Evolutionary conservation across 208 protist genomes (phyloP).

Genomic region (Porcisia deanei): DNA sequence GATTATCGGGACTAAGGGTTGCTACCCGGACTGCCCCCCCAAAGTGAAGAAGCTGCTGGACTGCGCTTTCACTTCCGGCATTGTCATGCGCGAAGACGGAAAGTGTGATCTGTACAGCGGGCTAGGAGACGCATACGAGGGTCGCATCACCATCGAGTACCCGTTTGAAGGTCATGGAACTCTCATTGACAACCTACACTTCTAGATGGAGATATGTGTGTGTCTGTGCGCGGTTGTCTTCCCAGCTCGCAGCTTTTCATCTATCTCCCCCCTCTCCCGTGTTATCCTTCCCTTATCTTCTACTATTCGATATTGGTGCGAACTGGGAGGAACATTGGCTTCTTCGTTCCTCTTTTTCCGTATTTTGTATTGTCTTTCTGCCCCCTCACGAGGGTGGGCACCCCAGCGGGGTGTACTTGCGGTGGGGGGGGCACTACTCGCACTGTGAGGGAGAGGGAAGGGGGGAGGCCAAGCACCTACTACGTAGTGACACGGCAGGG

Average conservation of each 20-base stretch:
- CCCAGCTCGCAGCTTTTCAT: not conserved
- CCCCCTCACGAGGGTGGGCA: not conserved
- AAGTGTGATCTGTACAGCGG: constrained; percentile 73
- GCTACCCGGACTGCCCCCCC: constrained; percentile 48
- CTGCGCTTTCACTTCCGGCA: constrained; percentile 64
- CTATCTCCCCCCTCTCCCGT: not conserved
- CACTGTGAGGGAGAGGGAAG: not conserved
- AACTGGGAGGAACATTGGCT: not conserved
- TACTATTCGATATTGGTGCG: not conserved
- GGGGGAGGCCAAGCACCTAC: not conserved
- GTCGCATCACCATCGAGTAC: constrained; percentile 74
- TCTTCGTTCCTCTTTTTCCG: not conserved
- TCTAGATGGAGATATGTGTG: constrained; percentile 1
- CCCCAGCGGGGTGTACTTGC: not conserved
- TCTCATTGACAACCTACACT: constrained; percentile 46
- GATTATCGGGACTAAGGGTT: constrained; percentile 54
- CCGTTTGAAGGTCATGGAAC: constrained; percentile 64
- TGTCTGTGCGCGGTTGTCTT: not conserved
- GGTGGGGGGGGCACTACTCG: not conserved
- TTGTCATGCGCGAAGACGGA: constrained; percentile 66
- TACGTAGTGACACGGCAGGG: not conserved
- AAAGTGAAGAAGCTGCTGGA: constrained; percentile 58
- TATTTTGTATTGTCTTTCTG: not conserved
- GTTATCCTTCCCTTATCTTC: not conserved
- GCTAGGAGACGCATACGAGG: constrained; percentile 56